These are phyloP conservation scores for Beauveria australis DNA, from an alignment of 2,329 filamentous ascomycete species.

Conservation along the genomic window DNA sequence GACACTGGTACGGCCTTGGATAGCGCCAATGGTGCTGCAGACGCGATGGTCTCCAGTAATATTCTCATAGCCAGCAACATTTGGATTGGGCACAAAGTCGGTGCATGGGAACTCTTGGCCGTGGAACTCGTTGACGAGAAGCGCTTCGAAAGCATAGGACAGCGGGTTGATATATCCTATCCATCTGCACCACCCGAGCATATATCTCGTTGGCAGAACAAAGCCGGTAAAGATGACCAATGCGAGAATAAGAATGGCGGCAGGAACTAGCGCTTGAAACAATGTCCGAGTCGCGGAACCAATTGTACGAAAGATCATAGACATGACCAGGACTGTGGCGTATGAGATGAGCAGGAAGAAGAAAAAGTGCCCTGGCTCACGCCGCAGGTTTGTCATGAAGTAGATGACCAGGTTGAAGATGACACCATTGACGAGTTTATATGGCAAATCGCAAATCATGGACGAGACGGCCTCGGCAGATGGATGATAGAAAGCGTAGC, in stretches of 20 bases:
- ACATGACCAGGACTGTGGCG: slow-evolving; percentile 67
- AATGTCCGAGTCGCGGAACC: slow-evolving; percentile 66
- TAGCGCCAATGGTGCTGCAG: slow-evolving; percentile 52
- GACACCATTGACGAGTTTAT: slow-evolving; percentile 60
- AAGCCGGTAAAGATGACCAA: slow-evolving; percentile 67
- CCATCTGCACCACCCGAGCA: slow-evolving; percentile 76
- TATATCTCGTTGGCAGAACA: slow-evolving; percentile 56
- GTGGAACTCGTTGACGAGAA: slow-evolving; percentile 80
- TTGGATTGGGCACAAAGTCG: slow-evolving; percentile 34
- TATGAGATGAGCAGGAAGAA: slow-evolving; percentile 75
- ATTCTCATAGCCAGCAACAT: slow-evolving; percentile 28
- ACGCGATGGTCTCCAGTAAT: slow-evolving; percentile 34
- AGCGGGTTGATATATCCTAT: slow-evolving; percentile 75
- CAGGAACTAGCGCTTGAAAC: slow-evolving; percentile 54
- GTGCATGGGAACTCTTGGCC: slow-evolving; percentile 49
- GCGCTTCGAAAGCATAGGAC: slow-evolving; percentile 69
- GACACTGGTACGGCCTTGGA: slow-evolving; percentile 43
- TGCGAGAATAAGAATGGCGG: slow-evolving; percentile 53
- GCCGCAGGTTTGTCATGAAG: slow-evolving; percentile 76
- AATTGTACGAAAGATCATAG: slow-evolving; percentile 77
- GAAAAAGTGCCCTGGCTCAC: slow-evolving; percentile 72
- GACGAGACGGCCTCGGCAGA: slow-evolving; percentile 81
- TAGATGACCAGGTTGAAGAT: slow-evolving; percentile 75
- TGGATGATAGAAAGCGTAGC: slow-evolving; percentile 87
- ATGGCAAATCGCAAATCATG: slow-evolving; percentile 79